Conservation (phyloP, 495 filamentous ascomycete species). For the Mycothermus thermophilus region DNA sequence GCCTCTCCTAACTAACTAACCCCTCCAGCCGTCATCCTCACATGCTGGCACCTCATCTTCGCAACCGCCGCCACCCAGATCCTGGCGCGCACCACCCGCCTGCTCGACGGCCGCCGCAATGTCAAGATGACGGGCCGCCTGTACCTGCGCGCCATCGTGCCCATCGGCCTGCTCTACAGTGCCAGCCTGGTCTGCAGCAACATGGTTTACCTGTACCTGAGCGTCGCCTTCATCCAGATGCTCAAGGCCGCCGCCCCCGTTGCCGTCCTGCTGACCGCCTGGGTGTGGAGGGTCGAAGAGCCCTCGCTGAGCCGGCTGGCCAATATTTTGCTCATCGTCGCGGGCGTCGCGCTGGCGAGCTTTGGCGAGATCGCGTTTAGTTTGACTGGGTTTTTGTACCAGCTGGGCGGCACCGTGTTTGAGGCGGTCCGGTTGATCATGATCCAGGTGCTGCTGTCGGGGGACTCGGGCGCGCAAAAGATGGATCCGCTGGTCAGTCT, state of each 20-base stretch:
- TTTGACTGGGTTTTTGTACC: constrained; percentile 53
- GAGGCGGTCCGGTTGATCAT: constrained; percentile 67
- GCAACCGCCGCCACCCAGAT: constrained; percentile 61
- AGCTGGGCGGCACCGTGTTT: constrained; percentile 54
- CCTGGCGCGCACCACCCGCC: constrained; percentile 49
- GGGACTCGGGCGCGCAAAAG: constrained; percentile 39
- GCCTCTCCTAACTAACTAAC: constrained; percentile 2
- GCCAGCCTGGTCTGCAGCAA: constrained; percentile 61
- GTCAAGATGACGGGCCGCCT: constrained; percentile 55
- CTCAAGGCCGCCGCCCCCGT: constrained; percentile 63
- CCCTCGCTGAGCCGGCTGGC: constrained; percentile 45
- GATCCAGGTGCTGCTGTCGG: constrained; percentile 58
- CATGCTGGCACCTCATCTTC: constrained; percentile 66
- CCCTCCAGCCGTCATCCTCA: constrained; percentile 40
- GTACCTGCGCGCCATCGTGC: constrained; percentile 58
- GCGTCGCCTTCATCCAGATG: constrained; percentile 73
- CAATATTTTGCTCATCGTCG: constrained; percentile 61
- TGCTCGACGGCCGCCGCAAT: constrained; percentile 54
- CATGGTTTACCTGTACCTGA: constrained; percentile 60
- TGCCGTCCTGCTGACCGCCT: constrained; percentile 50
- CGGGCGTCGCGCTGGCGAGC: constrained; percentile 59
- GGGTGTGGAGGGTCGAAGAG: constrained; percentile 47
- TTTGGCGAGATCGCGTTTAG: constrained; percentile 65
- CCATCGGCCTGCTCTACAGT: constrained; percentile 61
- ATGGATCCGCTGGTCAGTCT: constrained; percentile 77